Evolutionary conservation across 148 eudicot genomes (phyloP), one percentile per base, ranked within the genome.

Genomic region (Silene uniflora): DNA sequence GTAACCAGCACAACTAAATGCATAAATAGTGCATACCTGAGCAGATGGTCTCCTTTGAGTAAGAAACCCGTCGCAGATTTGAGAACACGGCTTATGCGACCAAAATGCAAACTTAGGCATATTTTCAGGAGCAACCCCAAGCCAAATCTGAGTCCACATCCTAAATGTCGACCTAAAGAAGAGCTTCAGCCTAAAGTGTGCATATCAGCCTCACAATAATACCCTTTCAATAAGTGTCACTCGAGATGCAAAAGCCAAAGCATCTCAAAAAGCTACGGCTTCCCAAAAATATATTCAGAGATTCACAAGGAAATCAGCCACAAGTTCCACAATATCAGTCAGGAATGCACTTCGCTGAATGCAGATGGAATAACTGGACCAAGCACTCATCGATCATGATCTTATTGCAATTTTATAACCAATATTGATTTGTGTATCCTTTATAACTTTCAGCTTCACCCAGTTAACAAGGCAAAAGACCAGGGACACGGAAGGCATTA

Each of bases 11-110:
- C 21, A 49, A 65, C 7, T 2, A 47, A 44, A 65, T 56, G 58
- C 55, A 72, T 19, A 74, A 27, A 56, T 46, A 25, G 63, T 18
- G 10, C 62, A 71, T 76, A 81, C 83, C 83, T 72, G 80, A 49
- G 77, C 21, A 22, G 29, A 76, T 56, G 56, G 73, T 67, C 55
- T 66, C 75, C 73, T 46, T 70, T 62, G 64, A 73, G 21, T 58
- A 73, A 72, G 74, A 72, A 81, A 73, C 73, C 76, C 60, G 67
- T 46, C 16, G 69, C 39, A 58, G 16, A 76, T 27, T 64, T 44
- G 25, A 61, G 56, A 60, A 44, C 25, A 66, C 35, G 49, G 60
- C 62, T 35, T 44, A 67, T 61, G 73, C 22, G 69, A 81, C 21
- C 80, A 59, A 71, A 71, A 13, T 17, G 23, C 73, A 71, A 81